These are phyloP conservation scores for Gloeostereum incarnatum DNA, from an alignment of 768 basidiomycete genomes.

Conservation along the genomic window DNA sequence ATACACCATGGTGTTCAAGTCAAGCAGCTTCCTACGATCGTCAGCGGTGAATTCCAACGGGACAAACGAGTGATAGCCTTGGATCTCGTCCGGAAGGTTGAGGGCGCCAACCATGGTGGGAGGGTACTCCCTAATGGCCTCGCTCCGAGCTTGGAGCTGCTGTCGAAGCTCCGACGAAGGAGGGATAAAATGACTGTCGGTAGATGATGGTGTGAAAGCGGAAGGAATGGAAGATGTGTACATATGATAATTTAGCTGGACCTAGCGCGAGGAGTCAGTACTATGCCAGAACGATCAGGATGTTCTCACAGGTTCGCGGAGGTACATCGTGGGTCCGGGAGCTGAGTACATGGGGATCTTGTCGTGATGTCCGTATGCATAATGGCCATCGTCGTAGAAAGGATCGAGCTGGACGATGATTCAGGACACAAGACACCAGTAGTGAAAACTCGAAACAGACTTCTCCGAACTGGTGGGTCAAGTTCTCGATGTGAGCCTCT, in stretches of 20 bases:
- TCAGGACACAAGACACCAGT: neutral
- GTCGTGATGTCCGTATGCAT: slow-evolving; percentile 20
- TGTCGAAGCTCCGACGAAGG: slow-evolving; percentile 33
- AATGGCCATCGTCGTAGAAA: slow-evolving; percentile 17
- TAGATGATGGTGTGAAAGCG: slow-evolving; percentile 33
- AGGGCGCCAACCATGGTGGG: slow-evolving; percentile 31
- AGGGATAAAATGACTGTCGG: slow-evolving; percentile 62
- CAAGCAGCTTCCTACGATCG: slow-evolving; percentile 66
- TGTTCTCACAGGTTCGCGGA: slow-evolving; percentile 64
- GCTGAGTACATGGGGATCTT: slow-evolving; percentile 31
- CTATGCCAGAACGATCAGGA: slow-evolving; percentile 3
- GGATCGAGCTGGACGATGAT: slow-evolving; percentile 17
- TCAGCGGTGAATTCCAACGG: slow-evolving; percentile 55
- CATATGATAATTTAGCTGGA: slow-evolving; percentile 85
- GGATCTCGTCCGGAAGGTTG: slow-evolving; percentile 76
- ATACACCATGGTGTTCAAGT: slow-evolving; percentile 83
- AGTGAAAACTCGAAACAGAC: too few species aligned
- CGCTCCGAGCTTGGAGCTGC: slow-evolving; percentile 45
- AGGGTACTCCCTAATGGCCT: slow-evolving; percentile 46
- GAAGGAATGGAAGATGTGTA: slow-evolving; percentile 69
- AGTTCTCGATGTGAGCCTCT: too few species aligned
- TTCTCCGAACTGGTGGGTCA: too few species aligned
- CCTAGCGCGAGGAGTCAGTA: slow-evolving; percentile 1
- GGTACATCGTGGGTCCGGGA: slow-evolving; percentile 32
- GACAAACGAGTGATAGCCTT: slow-evolving; percentile 83